Percentiles rank a stretch among this genome's conserved stretches.
These are phyloP conservation scores for Malassezia equina DNA, from an alignment of 1,284 basidiomycete genomes.

Conservation along the genomic window DNA sequence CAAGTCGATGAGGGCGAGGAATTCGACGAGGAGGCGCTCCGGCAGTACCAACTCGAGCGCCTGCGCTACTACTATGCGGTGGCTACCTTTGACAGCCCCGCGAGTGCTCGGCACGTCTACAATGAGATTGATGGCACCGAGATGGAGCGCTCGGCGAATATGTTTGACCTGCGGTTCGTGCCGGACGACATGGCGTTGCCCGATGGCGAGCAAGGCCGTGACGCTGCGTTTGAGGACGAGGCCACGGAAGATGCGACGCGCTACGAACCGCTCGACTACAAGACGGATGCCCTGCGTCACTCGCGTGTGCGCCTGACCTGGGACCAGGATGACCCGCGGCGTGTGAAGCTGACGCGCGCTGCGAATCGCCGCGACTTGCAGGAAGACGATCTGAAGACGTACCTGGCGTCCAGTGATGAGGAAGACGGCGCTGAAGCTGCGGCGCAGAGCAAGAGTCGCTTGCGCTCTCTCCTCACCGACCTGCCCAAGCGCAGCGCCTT, in stretches of 20 bases:
- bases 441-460: constrained; percentile 18
- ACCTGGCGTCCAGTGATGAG: constrained; percentile 42
- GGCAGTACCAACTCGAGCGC: constrained; percentile 87
- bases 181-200: constrained; percentile 72
- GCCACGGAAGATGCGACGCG: constrained; percentile 58
- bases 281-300: constrained; percentile 91
- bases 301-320: constrained; percentile 96
- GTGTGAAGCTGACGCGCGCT: constrained; percentile 58
- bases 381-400: constrained; percentile 45
- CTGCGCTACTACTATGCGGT: constrained; percentile 94
- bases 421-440: constrained; percentile 18
- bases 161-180: constrained; percentile 68
- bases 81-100: constrained; percentile 71
- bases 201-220: constrained; percentile 62
- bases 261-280: constrained; percentile 79
- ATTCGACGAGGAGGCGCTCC: constrained; percentile 69
- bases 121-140: constrained; percentile 86
- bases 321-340: constrained; percentile 94
- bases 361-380: constrained; percentile 29
- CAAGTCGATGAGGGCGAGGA: constrained; percentile 46
- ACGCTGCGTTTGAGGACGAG: constrained; percentile 58
- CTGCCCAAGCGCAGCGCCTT: constrained; percentile 26
- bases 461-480: constrained; percentile 33
- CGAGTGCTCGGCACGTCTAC: constrained; percentile 71
- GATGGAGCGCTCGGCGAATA: constrained; percentile 89